Percentiles rank a stretch among this genome's conserved stretches.
Conservation (phyloP, 441 rosid species). For the Aleurites moluccanus region DNA sequence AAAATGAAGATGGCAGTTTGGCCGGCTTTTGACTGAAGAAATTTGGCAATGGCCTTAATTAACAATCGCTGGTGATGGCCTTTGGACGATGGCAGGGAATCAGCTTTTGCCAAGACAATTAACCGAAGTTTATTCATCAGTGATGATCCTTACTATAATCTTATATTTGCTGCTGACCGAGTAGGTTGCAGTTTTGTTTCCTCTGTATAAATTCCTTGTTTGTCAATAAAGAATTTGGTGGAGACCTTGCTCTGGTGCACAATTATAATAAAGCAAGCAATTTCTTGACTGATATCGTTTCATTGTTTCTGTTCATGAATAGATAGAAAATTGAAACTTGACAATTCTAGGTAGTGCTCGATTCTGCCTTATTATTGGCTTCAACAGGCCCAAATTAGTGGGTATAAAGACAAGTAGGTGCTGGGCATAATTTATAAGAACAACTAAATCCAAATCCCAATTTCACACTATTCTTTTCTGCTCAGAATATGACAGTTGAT, state of each 20-base stretch:
- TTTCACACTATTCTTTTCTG: too few relatives aligned
- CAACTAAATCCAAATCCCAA: too few relatives aligned
- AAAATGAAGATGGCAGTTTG: background rate
- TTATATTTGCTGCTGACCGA: background rate
- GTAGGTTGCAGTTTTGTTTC: background rate
- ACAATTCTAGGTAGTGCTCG: background rate
- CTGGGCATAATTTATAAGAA: too few relatives aligned
- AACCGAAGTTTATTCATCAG: conserved; percentile 2
- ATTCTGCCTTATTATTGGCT: too few relatives aligned
- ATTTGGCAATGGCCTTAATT: background rate
- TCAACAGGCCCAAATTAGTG: too few relatives aligned
- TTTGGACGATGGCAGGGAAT: background rate
- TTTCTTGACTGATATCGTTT: background rate
- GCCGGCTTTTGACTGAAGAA: conserved; percentile 3
- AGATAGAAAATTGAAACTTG: background rate
- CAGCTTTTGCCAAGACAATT: background rate
- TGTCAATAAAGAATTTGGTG: background rate
- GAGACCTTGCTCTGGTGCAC: background rate
- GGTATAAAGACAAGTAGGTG: too few relatives aligned
- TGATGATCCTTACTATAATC: background rate
- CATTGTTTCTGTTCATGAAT: background rate
- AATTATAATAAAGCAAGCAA: conserved; percentile 2
- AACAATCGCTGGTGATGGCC: conserved; percentile 13
- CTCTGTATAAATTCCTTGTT: background rate
- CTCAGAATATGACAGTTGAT: too few relatives aligned